Evolutionary conservation across 1,284 basidiomycete species (phyloP), one percentile per base, ranked within the genome.

Genomic region (Moniliella sp.): DNA sequence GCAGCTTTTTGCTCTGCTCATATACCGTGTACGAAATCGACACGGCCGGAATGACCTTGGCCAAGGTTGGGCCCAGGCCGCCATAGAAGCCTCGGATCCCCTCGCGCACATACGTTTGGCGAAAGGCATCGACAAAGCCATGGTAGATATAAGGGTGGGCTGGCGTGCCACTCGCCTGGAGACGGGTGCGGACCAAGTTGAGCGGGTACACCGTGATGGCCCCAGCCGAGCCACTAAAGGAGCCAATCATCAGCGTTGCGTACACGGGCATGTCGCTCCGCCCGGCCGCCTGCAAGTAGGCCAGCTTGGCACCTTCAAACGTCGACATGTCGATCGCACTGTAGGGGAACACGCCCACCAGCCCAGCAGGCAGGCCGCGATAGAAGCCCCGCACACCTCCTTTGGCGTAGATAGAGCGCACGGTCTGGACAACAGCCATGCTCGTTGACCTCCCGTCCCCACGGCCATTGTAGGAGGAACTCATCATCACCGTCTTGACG

Each of bases 21-120:
- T 59, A 59, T 0, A 57, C 55, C 13, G 57, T 54, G 30, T 59
- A 59, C 27, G 46, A 50, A 27, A 59, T 59, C 2, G 48, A 51
- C 5, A 59, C 41, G 13, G 39, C 39, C 2, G 39, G 39, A n/a
- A 41, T 35, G 9, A 43, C 51, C 23, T 93, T 94, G 28, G 84
- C 80, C 46, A 91, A 67, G 28, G 80, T 83, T 19, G 82, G 83
- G 35, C 82, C 70, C 43, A 88, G 64, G 21, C 88, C 88, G 28
- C 84, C 75, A 64, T 99, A 99, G 61, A 97, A 82, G 2, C 88
- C 88, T 42, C 75, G 69, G 75, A 82, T 79, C 0, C 88, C 88
- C 57, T 94, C 88, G 13, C 72, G 69, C 30, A 69, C 66, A 61
- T 78, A 78, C 13, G 88, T 94, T 58, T 76, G 76, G 27, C 66